Conservation (phyloP, 2,329 filamentous ascomycete genomes). For the Epichloe hybrida region DNA sequence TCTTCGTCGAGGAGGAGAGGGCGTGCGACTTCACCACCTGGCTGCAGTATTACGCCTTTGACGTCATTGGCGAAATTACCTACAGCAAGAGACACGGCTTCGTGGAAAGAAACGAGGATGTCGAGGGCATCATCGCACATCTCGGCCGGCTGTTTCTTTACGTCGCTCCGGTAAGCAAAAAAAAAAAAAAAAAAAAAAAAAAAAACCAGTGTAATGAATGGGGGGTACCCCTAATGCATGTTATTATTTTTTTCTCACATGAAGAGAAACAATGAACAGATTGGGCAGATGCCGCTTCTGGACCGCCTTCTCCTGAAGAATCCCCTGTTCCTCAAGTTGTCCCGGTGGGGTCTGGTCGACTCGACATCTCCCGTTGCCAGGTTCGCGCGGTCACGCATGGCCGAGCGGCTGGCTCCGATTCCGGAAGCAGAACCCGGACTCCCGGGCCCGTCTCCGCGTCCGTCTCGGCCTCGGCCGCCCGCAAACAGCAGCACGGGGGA, state of each 20-base stretch:
- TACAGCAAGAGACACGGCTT: conserved; percentile 26
- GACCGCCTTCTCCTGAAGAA: conserved; percentile 36
- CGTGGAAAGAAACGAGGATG: conserved; percentile 30
- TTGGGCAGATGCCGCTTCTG: conserved; percentile 11
- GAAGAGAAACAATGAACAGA: background rate
- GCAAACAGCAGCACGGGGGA: too few relatives aligned
- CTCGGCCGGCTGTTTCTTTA: conserved; percentile 6
- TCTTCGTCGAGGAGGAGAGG: background rate
- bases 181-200: background rate
- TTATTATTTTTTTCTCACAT: too few relatives aligned
- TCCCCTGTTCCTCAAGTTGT: conserved; percentile 8
- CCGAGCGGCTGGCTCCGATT: background rate
- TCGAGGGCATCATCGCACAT: conserved; percentile 23
- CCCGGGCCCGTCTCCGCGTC: too few relatives aligned
- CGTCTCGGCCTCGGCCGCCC: too few relatives aligned
- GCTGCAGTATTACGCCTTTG: conserved; percentile 34
- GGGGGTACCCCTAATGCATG: too few relatives aligned
- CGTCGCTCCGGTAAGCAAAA: conserved; percentile 10
- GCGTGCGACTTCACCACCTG: conserved; percentile 42
- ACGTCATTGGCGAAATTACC: conserved; percentile 38
- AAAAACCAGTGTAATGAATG: background rate
- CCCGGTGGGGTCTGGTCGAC: conserved; percentile 11
- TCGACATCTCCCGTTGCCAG: conserved; percentile 14
- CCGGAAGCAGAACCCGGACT: too few relatives aligned
- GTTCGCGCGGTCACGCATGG: conserved; percentile 17